Conservation (phyloP, 139 green algal species). For the Zygnema cylindricum region DNA sequence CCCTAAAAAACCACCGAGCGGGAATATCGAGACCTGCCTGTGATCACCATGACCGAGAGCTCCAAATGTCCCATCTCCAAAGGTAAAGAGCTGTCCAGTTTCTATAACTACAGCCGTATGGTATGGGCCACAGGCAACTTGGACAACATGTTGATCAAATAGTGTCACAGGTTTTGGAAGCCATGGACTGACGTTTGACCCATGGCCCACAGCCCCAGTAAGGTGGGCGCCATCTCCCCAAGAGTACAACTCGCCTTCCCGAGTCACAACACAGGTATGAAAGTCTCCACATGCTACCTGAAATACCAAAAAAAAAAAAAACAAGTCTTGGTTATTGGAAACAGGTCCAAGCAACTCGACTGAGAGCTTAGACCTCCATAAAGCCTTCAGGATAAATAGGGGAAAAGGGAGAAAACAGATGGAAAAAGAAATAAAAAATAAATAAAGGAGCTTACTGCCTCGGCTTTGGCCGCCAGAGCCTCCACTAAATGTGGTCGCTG, state of each 20-base stretch:
- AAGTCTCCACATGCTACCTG: slow-evolving; percentile 59
- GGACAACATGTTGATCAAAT: slow-evolving; percentile 1
- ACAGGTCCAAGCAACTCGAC: too few species aligned
- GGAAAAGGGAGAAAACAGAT: too few species aligned
- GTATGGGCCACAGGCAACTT: slow-evolving; percentile 87
- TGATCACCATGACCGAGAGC: slow-evolving; percentile 79
- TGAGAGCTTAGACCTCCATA: too few species aligned
- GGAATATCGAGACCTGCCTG: slow-evolving; percentile 8
- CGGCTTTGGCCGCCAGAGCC: slow-evolving; percentile 35
- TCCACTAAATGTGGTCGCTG: slow-evolving; percentile 51
- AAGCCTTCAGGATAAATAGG: too few species aligned
- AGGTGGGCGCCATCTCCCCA: slow-evolving; percentile 73
- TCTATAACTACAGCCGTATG: slow-evolving; percentile 78
- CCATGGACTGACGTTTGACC: slow-evolving; percentile 48
- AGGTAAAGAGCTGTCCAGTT: slow-evolving; percentile 83
- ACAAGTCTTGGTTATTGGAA: too few species aligned
- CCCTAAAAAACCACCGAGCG: too few species aligned
- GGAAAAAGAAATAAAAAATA: too few species aligned
- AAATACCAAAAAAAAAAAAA: neutral
- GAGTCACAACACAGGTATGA: slow-evolving; percentile 50
- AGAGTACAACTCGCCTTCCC: slow-evolving; percentile 74
- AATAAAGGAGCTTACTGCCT: too few species aligned
- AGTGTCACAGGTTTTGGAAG: slow-evolving; percentile 54
- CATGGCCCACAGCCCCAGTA: slow-evolving; percentile 73
- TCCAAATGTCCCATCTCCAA: slow-evolving; percentile 89